Evolutionary conservation across 2,329 filamentous ascomycete genomes (phyloP), one percentile per base, ranked within the genome.

Genomic region (Fusarium sp.): DNA sequence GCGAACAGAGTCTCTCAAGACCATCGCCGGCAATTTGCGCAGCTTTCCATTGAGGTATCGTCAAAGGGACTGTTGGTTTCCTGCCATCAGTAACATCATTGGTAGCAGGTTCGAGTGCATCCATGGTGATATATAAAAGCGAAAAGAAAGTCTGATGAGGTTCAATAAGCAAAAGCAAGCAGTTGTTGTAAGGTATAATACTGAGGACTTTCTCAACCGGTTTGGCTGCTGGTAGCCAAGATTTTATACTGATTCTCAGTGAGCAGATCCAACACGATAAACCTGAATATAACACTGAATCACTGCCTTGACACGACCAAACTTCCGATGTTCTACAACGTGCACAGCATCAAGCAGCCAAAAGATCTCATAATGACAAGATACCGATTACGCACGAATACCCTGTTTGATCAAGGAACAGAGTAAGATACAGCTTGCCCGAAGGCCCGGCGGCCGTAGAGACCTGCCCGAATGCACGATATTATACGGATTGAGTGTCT

Each of bases 41-140:
- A n/a, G 58, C 43, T 35, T 64, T 72, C 76, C 76, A 75, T 17
- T 75, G 70, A 3, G 54, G n/a, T 10, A 75, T 71, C 2, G 72
- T 74, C 28, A 74, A 37, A 19, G 53, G 68, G 11, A 5, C 14
- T 13, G 32, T 6, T n/a, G 4, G 5, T 19, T 39, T 26, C 2
- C 14, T 48, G 13, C 48, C 50, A 4, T 40, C 54, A 1, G 35
- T 9, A 37, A 35, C 11, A 19, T 17, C 11, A 2, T 56, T 51
- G 19, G 28, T 13, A 14, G 11, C 3, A 19, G 6, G 20, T 5
- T 41, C 28, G 3, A 35, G 15, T 13, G 11, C 11, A 4, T 30
- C 6, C 65, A 60, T 68, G 30, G 2, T 60, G 28, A 30, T 20
- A 2, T 22, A n/a, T 9, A 26, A 4, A 14, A 7, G 11, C 5